These are phyloP conservation scores for Glaciozyma martinii DNA, from an alignment of 768 basidiomycete species.

Conservation along the genomic window DNA sequence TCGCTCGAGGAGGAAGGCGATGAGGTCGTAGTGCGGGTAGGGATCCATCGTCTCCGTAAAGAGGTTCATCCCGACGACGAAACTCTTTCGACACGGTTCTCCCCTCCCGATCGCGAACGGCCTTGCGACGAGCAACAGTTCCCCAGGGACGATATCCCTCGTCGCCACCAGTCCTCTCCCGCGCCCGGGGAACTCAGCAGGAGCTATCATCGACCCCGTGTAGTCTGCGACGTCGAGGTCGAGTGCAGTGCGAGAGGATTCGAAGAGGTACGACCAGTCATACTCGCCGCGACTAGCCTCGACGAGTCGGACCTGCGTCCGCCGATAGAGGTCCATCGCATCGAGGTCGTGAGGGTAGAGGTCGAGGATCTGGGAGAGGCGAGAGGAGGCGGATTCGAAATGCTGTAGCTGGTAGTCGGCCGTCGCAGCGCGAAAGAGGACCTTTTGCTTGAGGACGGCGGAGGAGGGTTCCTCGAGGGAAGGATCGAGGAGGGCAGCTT, in stretches of 20 bases:
- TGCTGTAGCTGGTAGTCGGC: slow-evolving; percentile 17
- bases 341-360: slow-evolving; percentile 10
- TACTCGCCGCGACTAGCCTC: slow-evolving; percentile 1
- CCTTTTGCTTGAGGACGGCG: not conserved
- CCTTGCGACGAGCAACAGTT: slow-evolving; percentile 69
- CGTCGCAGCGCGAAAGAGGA: slow-evolving; percentile 3
- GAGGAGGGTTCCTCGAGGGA: slow-evolving; percentile 8
- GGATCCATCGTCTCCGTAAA: slow-evolving; percentile 14
- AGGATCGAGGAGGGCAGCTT: slow-evolving; percentile 15
- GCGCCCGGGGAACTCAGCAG: slow-evolving; percentile 59
- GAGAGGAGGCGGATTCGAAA: slow-evolving; percentile 6
- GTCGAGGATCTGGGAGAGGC: slow-evolving; percentile 17
- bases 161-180: slow-evolving; percentile 77
- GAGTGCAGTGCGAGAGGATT: slow-evolving; percentile 35
- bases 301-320: slow-evolving; percentile 41
- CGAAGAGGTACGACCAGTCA: not conserved
- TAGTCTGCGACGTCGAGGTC: slow-evolving; percentile 45
- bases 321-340: slow-evolving; percentile 39
- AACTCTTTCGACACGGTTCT: slow-evolving; percentile 56
- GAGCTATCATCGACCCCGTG: slow-evolving; percentile 47
- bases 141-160: slow-evolving; percentile 58
- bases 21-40: slow-evolving; percentile 4
- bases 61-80: slow-evolving; percentile 32
- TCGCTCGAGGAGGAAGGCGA: slow-evolving; percentile 43
- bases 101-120: slow-evolving; percentile 32